Evolutionary conservation across 257 asterid genomes (phyloP).

Genomic region (Solanum appendiculatum): DNA sequence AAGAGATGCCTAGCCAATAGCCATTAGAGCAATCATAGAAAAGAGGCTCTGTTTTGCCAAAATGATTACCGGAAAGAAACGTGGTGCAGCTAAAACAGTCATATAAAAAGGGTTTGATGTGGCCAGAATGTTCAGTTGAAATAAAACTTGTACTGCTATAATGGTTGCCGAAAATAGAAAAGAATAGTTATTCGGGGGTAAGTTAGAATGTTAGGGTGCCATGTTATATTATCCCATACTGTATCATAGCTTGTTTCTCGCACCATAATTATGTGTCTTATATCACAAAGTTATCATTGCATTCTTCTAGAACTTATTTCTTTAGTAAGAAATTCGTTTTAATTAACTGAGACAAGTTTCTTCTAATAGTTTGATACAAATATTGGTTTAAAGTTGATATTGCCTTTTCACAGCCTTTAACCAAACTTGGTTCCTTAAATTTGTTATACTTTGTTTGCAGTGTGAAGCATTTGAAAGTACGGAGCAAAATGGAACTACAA

Average conservation of each 20-base stretch:
- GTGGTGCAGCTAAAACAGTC: not conserved
- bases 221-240: not conserved
- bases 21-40: not conserved
- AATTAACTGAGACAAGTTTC: not conserved
- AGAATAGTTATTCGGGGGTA: not conserved
- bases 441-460: slow-evolving; percentile 26
- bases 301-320: not conserved
- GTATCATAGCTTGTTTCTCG: not conserved
- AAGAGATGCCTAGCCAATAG: not conserved
- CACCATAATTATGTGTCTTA: not conserved
- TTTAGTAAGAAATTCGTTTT: not conserved
- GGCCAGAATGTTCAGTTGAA: not conserved
- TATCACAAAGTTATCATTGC: not conserved
- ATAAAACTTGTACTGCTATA: not conserved
- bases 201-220: not conserved
- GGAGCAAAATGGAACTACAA: slow-evolving; percentile 51
- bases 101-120: not conserved
- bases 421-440: not conserved
- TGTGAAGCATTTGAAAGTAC: slow-evolving; percentile 74
- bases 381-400: not conserved
- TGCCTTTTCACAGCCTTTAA: not conserved
- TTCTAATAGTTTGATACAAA: not conserved
- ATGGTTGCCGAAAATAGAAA: not conserved
- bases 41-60: not conserved
- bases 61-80: not conserved